A percentile compares a stretch with the other conserved stretches of the same genome.
Conservation (phyloP, 352 stramenopile species). For the Pythium aphanidermatum region DNA sequence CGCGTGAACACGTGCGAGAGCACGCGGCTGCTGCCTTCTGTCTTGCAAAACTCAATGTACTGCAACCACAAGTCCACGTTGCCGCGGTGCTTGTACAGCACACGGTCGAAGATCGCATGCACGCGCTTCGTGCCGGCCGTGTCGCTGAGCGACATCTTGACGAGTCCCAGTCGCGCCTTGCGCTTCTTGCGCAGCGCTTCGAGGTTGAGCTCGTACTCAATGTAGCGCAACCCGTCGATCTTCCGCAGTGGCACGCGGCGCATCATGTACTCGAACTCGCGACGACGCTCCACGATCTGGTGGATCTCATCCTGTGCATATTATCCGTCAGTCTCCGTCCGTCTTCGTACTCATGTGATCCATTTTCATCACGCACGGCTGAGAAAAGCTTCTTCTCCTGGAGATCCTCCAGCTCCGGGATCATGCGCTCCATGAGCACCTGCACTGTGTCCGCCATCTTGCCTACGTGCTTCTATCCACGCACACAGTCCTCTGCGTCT, state of each 20-base stretch:
- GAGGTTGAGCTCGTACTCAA: conserved; percentile 92
- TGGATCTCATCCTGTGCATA: conserved; percentile 69
- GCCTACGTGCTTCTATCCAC: conserved; percentile 6
- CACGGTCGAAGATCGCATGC: conserved; percentile 83
- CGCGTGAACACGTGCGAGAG: conserved; percentile 78
- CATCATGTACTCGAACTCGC: conserved; percentile 92
- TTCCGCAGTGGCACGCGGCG: conserved; percentile 84
- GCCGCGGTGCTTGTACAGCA: conserved; percentile 84
- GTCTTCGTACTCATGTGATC: no score
- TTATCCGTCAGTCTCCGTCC: not conserved
- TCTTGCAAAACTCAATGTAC: conserved; percentile 86
- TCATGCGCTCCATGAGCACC: conserved; percentile 92
- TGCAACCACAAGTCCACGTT: conserved; percentile 89
- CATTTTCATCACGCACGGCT: no score
- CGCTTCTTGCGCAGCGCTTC: conserved; percentile 82
- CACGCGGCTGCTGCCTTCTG: conserved; percentile 57
- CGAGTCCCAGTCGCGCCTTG: conserved; percentile 59
- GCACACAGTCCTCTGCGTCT: not conserved
- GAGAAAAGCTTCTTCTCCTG: conserved; percentile 84
- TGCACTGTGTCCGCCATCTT: conserved; percentile 92
- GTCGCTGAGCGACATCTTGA: conserved; percentile 72
- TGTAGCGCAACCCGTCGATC: conserved; percentile 91
- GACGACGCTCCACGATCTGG: conserved; percentile 85
- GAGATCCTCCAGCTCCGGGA: conserved; percentile 92
- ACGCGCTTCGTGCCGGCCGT: conserved; percentile 61